Base-by-base conservation (phyloP, 164 flowering plant species). In the Kalanchoe fedtschenkoi region DNA sequence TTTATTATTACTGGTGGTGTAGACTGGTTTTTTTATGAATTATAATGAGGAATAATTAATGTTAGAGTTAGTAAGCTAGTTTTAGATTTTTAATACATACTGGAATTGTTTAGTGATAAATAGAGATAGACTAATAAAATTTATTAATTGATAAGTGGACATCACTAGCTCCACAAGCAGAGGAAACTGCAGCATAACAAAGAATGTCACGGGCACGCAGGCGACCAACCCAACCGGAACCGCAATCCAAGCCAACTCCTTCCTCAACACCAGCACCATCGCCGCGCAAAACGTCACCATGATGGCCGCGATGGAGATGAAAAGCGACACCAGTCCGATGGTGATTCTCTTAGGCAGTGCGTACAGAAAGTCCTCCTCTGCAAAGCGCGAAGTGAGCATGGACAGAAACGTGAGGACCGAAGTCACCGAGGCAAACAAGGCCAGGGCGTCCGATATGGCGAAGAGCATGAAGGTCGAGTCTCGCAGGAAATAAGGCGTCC, bases 301-400 rank as follows among this genome's bases (percentile, higher is more conserved):
- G 60, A 66, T 61, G 33, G 53, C n/a, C 1, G 16, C 59, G 24
- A 61, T 56, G 11, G 69, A 66, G 21, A 66, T 11, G 60, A 66
- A 61, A 3, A 66, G 42, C 5, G 60, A 7, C 15, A 32, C 6
- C 1, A 66, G 60, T 6, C 64, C 69, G 9, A 60, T 29, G 2
- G 44, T 54, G 22, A 66, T 11, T 26, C 34, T 66, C 0, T 5
- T 28, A 1, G 69, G 69, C 29, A 66, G 15, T 2, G 60, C 39
- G 5, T n/a, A n/a, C 19, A 66, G 60, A 44, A 66, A 66, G 34
- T 66, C 69, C 28, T 61, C 35, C 62, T 66, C 65, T 13, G 54
- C 33, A 38, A 51, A 66, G 10, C 69, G 60, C 3, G 69, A 66
- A 19, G 64, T 51, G 30, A 61, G 64, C 30, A 66, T 66, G 24